Conservation (phyloP, 2,329 filamentous ascomycete species). For the Leptoxyphium fumago region DNA sequence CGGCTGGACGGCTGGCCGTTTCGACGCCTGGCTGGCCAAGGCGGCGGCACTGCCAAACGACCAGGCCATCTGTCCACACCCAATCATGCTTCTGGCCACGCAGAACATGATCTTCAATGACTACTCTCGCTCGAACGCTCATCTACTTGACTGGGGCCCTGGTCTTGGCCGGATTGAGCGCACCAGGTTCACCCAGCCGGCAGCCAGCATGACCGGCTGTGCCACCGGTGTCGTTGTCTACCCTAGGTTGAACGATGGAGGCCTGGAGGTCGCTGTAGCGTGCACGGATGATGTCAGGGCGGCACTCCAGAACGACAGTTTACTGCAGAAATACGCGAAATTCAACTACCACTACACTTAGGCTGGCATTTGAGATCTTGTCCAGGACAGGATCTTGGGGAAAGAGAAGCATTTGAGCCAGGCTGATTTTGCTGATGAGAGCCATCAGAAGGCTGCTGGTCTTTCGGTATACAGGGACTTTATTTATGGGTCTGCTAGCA, state of each 20-base stretch:
- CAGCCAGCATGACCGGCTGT: constrained; percentile 3
- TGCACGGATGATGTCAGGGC: constrained; percentile 2
- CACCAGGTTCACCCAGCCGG: constrained; percentile 5
- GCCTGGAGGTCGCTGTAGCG: constrained; percentile 6
- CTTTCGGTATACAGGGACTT: too few relatives aligned
- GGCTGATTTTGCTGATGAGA: too few relatives aligned
- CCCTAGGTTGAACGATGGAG: constrained; percentile 6
- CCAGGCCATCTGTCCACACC: constrained; percentile 6
- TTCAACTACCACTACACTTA: background rate
- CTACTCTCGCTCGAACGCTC: constrained; percentile 6
- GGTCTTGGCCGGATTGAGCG: constrained; percentile 4
- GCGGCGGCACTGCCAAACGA: constrained; percentile 4
- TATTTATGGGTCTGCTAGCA: too few relatives aligned
- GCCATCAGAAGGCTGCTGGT: too few relatives aligned
- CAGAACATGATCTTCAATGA: constrained; percentile 9
- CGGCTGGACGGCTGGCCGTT: constrained; percentile 4
- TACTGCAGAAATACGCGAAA: constrained; percentile 5
- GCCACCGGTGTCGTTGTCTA: constrained; percentile 7
- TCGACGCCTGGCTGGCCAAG: constrained; percentile 6
- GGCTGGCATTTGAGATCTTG: too few relatives aligned
- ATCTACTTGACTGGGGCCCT: constrained; percentile 6
- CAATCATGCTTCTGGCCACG: constrained; percentile 4
- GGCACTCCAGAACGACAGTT: constrained; percentile 3
- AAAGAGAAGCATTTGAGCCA: too few relatives aligned
- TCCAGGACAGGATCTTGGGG: too few relatives aligned